These are phyloP conservation scores for Zasmidium cellare DNA, from an alignment of 2,329 filamentous ascomycete species.

Conservation along the genomic window DNA sequence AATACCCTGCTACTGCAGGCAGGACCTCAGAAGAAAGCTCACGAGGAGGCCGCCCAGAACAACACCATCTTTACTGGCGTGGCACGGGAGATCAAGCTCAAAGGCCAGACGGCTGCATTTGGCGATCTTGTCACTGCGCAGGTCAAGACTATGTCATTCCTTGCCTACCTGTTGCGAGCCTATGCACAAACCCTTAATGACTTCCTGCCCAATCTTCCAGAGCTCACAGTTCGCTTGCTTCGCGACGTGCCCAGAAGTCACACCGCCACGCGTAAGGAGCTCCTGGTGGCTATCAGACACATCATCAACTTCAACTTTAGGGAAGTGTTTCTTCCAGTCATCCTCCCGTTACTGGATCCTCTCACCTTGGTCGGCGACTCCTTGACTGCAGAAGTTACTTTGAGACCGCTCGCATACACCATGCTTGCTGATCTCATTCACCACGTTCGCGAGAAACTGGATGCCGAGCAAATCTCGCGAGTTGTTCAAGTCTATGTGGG, in stretches of 20 bases:
- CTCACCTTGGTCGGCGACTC: slow-evolving; percentile 93
- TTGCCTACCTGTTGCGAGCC: slow-evolving; percentile 87
- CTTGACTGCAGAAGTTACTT: slow-evolving; percentile 92
- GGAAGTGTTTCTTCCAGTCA: slow-evolving; percentile 90
- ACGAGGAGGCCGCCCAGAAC: slow-evolving; percentile 76
- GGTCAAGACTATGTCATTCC: slow-evolving; percentile 98
- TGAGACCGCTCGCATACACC: slow-evolving; percentile 92
- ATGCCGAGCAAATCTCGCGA: slow-evolving; percentile 86
- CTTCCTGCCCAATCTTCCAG: slow-evolving; percentile 80
- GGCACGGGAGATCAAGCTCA: slow-evolving; percentile 88
- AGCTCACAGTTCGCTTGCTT: slow-evolving; percentile 84
- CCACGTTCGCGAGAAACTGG: slow-evolving; percentile 87
- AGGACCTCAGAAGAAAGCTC: slow-evolving; percentile 87
- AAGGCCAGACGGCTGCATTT: slow-evolving; percentile 68
- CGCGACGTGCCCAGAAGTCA: slow-evolving; percentile 95
- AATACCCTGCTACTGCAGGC: slow-evolving; percentile 84
- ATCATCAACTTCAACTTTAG: slow-evolving; percentile 99
- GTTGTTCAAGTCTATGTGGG: slow-evolving; percentile 97
- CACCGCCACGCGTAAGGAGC: slow-evolving; percentile 87
- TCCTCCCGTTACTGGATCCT: slow-evolving; percentile 93
- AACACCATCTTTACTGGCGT: slow-evolving; percentile 88
- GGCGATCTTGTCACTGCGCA: slow-evolving; percentile 97
- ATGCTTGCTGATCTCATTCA: slow-evolving; percentile 98
- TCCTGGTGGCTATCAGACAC: slow-evolving; percentile 93
- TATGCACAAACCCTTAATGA: slow-evolving; percentile 85